phyloP scores from a whole-genome alignment of 306 rosid genomes.

The Cucumis melo region DNA sequence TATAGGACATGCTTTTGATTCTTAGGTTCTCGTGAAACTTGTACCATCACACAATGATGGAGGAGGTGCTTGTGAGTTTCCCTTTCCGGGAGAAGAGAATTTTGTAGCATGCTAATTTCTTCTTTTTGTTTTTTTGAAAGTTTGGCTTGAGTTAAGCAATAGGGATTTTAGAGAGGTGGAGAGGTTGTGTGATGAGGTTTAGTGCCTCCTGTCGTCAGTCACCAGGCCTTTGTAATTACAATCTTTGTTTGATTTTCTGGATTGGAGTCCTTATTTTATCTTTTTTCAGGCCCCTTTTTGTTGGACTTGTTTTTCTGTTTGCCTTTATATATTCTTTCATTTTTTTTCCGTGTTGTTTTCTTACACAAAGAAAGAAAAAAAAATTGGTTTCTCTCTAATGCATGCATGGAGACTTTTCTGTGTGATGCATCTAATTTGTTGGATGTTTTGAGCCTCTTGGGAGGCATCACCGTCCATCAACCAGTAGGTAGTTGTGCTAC shows the following conservation, averaged over 20 bases:
- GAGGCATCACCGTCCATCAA: background rate
- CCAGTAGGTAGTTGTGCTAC: background rate
- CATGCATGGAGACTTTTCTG: background rate
- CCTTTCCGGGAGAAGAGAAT: background rate
- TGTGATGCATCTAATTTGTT: background rate
- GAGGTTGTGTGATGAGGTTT: background rate
- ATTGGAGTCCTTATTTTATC: background rate
- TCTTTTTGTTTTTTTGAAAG: background rate
- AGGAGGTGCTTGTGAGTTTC: background rate
- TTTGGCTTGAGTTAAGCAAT: background rate
- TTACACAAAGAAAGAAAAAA: too few relatives aligned
- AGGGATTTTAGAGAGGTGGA: background rate
- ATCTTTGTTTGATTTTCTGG: background rate
- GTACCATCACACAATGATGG: background rate
- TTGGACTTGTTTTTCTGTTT: background rate
- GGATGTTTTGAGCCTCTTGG: background rate
- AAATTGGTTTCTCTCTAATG: background rate
- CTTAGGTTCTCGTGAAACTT: background rate
- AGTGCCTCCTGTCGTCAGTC: too few relatives aligned
- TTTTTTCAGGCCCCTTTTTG: background rate
- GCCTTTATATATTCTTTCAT: background rate
- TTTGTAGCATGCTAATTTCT: background rate
- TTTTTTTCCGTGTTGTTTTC: background rate
- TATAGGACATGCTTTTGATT: background rate
- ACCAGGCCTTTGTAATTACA: background rate